Evolutionary conservation across 129 eudicot species (phyloP).

Genomic region (Flaveria brownii): DNA sequence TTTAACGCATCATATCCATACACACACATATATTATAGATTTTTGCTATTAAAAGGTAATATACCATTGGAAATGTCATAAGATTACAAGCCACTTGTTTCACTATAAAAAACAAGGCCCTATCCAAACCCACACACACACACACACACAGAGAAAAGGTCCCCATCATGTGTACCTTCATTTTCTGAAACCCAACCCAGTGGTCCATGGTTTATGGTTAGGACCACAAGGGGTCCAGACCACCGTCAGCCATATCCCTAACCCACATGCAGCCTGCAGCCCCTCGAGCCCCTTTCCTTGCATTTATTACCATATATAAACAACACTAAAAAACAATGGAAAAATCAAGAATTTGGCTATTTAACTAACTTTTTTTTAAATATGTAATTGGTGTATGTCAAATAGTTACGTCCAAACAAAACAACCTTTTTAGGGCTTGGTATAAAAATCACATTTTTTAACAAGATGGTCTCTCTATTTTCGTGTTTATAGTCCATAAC

Average conservation of each 20-base stretch:
- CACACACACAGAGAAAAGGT: conserved; percentile 7
- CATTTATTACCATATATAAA: conserved; percentile 27
- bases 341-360: neutral
- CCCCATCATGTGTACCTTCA: conserved; percentile 30
- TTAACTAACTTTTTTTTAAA: neutral
- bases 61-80: neutral
- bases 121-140: conserved; percentile 2
- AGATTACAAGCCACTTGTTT: conserved; percentile 14
- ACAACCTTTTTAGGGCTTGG: neutral
- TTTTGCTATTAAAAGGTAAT: neutral
- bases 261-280: conserved; percentile 33
- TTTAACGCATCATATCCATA: too few relatives aligned
- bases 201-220: conserved; percentile 36
- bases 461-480: neutral
- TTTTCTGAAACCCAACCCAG: conserved; percentile 38
- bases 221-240: conserved; percentile 33
- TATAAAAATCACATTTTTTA: too few relatives aligned
- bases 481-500: neutral
- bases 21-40: neutral
- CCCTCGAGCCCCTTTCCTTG: conserved; percentile 23
- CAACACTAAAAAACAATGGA: neutral
- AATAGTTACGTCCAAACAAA: neutral
- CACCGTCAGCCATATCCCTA: conserved; percentile 33
- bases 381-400: neutral
- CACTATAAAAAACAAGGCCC: conserved; percentile 8